Base-by-base conservation (phyloP, 306 rosid species). In the Rosa chinensis region DNA sequence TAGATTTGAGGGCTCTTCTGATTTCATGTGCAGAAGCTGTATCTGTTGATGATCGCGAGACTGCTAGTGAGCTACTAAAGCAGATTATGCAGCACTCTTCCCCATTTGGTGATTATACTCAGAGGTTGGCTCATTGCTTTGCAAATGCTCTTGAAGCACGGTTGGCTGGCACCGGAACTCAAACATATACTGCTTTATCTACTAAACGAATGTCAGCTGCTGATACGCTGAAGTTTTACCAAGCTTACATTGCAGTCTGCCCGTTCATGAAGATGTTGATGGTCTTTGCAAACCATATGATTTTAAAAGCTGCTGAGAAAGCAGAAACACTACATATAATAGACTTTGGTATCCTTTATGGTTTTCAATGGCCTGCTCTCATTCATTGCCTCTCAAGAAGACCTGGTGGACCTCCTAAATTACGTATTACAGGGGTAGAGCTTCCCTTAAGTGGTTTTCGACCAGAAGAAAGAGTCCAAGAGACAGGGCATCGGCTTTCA, bases 301-400 rank as follows among this genome's bases (percentile, higher is more conserved):
- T 93, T 64, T 0, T 80, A 20, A 84, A 83, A 23, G 78, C 53
- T 25, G 90, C 91, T 70, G 87, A 87, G 74, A 78, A 86, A 37
- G 88, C 92, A 17, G 80, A 80, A 58, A 53, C 85, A 0, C 92
- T 93, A 76, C 98, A 93, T 72, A 86, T 91, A 12, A 81, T 93
- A 40, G 98, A 93, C 78, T 93, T 93, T 43, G 98, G 98, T 75
- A 89, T 93, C 80, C 70, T 84, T 2, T 91, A 93, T 71, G 98
- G 98, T 67, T 93, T 89, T 79, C 97, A 91, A 71, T 93, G 98
- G 98, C 98, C 98, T 61, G 87, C 86, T 58, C 92, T 93, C 11
- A 88, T 93, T 78, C 85, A 84, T 25, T 55, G 72, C 80, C 86
- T 93, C 58, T 86, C 97, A 37, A 68, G 21, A 58, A 84, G 93